These are phyloP conservation scores for Penicillium fuscoglaucum DNA, from an alignment of 2,329 filamentous ascomycete genomes.

Conservation along the genomic window DNA sequence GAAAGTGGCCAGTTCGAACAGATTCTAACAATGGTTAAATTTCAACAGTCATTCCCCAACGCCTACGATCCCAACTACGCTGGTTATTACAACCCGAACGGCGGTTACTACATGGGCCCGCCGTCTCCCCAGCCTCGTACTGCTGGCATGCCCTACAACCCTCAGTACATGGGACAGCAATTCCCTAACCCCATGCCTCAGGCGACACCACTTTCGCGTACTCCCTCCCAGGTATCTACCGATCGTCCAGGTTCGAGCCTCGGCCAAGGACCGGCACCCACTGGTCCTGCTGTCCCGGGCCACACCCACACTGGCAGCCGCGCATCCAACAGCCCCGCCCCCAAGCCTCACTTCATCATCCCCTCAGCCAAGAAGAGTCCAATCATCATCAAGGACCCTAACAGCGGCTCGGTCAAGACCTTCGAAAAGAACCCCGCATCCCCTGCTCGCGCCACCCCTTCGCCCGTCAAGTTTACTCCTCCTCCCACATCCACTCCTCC, in stretches of 20 bases:
- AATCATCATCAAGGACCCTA: slow-evolving; percentile 80
- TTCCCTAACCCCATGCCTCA: slow-evolving; percentile 49
- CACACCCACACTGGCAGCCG: slow-evolving; percentile 55
- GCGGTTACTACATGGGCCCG: slow-evolving; percentile 46
- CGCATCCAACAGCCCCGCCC: slow-evolving; percentile 57
- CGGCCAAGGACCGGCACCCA: slow-evolving; percentile 56
- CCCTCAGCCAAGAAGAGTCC: slow-evolving; percentile 68
- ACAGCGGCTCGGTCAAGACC: slow-evolving; percentile 74
- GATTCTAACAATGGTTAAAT: slow-evolving; percentile 65
- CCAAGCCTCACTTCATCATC: slow-evolving; percentile 63
- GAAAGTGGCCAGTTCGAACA: slow-evolving; percentile 70
- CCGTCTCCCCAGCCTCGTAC: slow-evolving; percentile 50
- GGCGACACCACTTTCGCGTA: slow-evolving; percentile 74
- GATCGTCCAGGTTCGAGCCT: slow-evolving; percentile 64
- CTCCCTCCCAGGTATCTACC: slow-evolving; percentile 73
- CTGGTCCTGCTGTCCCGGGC: slow-evolving; percentile 52
- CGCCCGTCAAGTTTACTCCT: slow-evolving; percentile 62
- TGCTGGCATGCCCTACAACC: slow-evolving; percentile 53
- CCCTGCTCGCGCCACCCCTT: slow-evolving; percentile 55
- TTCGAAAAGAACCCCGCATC: slow-evolving; percentile 67
- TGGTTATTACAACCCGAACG: slow-evolving; percentile 42
- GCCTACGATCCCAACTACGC: slow-evolving; percentile 49
- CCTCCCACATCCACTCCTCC: slow-evolving; percentile 78
- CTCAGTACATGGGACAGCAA: slow-evolving; percentile 40
- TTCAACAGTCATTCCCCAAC: slow-evolving; percentile 62